A percentile compares a stretch with the other conserved stretches of the same genome.
Conservation (phyloP, 305 asterid species). For the Fraxinus sp. region DNA sequence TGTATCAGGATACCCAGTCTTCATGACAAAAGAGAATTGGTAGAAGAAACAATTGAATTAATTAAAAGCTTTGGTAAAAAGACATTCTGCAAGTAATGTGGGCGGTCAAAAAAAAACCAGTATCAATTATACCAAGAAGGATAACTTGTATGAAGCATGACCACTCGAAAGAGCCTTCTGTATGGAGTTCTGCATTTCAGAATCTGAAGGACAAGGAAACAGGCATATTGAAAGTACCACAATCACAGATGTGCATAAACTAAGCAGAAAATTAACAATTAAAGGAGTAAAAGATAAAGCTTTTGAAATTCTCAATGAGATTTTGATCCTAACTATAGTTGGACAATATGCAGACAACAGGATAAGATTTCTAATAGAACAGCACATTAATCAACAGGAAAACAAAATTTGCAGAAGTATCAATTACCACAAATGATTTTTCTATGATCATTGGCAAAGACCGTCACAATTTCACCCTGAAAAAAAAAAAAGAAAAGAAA, state of each 20-base stretch:
- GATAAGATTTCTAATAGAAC: not conserved
- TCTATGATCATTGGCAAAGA: slow-evolving; percentile 84
- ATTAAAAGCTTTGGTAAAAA: slow-evolving; percentile 6
- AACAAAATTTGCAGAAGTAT: slow-evolving; percentile 17
- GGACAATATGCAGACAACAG: not conserved
- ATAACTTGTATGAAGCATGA: slow-evolving; percentile 72
- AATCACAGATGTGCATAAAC: slow-evolving; percentile 17
- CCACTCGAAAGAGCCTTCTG: slow-evolving; percentile 66
- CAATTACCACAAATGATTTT: slow-evolving; percentile 82
- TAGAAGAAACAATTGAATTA: slow-evolving; percentile 21
- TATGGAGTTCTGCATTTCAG: slow-evolving; percentile 73
- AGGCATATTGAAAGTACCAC: slow-evolving; percentile 1
- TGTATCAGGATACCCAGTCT: slow-evolving; percentile 74
- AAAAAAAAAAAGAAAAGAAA: slow-evolving; percentile 1
- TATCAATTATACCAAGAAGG: slow-evolving; percentile 60
- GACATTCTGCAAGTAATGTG: slow-evolving; percentile 6
- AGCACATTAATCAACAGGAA: not conserved
- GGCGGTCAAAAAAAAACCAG: slow-evolving; percentile 1
- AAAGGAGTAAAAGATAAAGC: slow-evolving; percentile 1
- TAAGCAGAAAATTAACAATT: slow-evolving; percentile 11
- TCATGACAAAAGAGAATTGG: slow-evolving; percentile 31
- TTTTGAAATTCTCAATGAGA: not conserved
- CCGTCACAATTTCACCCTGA: slow-evolving; percentile 95
- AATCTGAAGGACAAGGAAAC: slow-evolving; percentile 49
- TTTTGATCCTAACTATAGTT: not conserved